Evolutionary conservation across 1,284 basidiomycete species (phyloP), one percentile per base, ranked within the genome.

Genomic region (Taiwanofungus camphoratus): DNA sequence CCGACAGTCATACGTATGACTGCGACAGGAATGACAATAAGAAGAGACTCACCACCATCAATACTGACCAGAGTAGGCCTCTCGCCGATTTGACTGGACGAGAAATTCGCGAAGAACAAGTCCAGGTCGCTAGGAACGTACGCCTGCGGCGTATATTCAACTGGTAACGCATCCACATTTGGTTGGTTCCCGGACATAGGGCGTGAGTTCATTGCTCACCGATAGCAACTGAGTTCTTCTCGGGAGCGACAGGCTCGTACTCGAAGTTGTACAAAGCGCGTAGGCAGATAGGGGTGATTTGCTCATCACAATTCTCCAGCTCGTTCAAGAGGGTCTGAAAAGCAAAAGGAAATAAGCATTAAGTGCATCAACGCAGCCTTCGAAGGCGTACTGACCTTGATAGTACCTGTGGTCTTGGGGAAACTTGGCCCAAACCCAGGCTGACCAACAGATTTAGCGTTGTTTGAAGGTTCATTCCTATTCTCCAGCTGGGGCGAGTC

Each of bases 101-200:
- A 63, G 50, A 60, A 67, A 35, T 59, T 57, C 41, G 36, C 23
- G 39, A 69, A 69, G 44, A 75, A 74, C 41, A 64, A 2, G 36
- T 76, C 57, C 12, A 77, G 58, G 50, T 76, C 74, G 0, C 43
- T 45, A 16, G 61, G 61, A 9, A 63, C 48, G 49, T 65, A 71
- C 2, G 66, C 54, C 42, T 71, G 63, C 2, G 48, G 48, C 1
- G 48, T 50, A 19, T 46, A 44, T 19, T 50, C 48, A 6, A 44
- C 48, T 50, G 20, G 3, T 1, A 2, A n/a, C 6, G 18, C 8
- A 22, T 1, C 5, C n/a, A 8, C 7, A 29, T 16, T n/a, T 5
- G 18, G 9, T 31, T 8, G 19, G 3, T 5, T 35, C 11, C 18
- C 3, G 18, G 9, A 33, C 4, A 39, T 33, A 24, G 8, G 9